Conservation (phyloP, 768 basidiomycete genomes). For the Leccinum rimulosum region DNA sequence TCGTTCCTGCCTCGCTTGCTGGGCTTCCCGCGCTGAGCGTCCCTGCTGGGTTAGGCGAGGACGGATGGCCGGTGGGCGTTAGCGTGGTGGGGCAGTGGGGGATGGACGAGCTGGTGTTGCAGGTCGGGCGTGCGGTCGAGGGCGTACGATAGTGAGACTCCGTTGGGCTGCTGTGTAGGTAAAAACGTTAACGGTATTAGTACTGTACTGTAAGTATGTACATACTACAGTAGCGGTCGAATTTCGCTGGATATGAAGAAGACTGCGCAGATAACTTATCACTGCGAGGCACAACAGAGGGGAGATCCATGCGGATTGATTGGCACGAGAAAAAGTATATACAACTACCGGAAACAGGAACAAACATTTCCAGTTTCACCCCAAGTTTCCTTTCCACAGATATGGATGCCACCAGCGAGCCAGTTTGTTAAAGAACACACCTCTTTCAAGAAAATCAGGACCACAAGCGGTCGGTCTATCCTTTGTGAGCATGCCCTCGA, state of each 20-base stretch:
- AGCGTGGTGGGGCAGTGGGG: constrained; percentile 92
- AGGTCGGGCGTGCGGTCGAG: constrained; percentile 51
- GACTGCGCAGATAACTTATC: no score
- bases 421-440: background rate
- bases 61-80: constrained; percentile 81
- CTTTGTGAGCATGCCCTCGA: background rate
- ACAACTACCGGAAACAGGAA: background rate
- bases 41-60: constrained; percentile 47
- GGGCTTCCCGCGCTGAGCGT: constrained; percentile 83
- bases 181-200: no score
- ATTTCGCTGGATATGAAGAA: no score
- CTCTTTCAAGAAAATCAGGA: background rate
- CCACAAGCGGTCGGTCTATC: background rate
- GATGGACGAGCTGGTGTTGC: constrained; percentile 56
- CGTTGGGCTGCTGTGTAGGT: background rate
- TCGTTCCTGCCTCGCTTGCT: constrained; percentile 88
- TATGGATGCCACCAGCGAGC: background rate
- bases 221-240: no score
- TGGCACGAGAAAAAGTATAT: background rate
- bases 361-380: background rate
- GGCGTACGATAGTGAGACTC: constrained; percentile 4
- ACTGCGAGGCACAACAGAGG: no score
- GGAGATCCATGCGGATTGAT: background rate
- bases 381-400: background rate
- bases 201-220: no score